Base-by-base conservation (phyloP, 805 yeast genomes). In the Cyberlindnera lachancei region DNA sequence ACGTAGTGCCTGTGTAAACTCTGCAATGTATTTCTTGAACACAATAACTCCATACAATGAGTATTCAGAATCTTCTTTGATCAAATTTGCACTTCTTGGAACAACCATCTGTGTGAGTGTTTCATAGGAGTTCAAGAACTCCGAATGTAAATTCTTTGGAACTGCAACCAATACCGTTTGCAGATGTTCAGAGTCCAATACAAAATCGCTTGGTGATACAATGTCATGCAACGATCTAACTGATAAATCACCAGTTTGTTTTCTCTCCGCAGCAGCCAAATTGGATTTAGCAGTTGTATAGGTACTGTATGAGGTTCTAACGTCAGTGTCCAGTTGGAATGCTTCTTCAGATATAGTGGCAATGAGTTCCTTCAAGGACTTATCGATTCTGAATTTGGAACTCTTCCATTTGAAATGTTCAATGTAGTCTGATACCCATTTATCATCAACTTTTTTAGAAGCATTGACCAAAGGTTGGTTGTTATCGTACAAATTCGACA, bases 171-270 rank as follows among this genome's bases (percentile, higher is more conserved):
- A 66, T n/a, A 85, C 66, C 0, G 96, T 86, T 29, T 78, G 76
- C 53, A 92, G 69, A 57, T 88, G 84, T 41, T 90, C 97, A 6
- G 95, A 82, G 46, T 76, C 74, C 44, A 82, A 64, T 12, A 92
- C 88, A 55, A 92, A 84, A 50, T 92, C 86, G 32, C 76, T 75
- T 9, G 86, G 80, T 32, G 73, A 72, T 31, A 92, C 96, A 35
- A 90, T 71, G 50, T 85, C 92, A 54, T 90, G 96, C 40, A 92
- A 66, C 4, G 96, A 83, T 56, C 84, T 79, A 35, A 90, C 88
- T 4, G 95, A 79, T 44, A 92, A 68, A 56, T 92, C 96, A 37
- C 99, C 99, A 23, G 84, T 80, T 57, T 81, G 82, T 61, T 88
- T 88, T 52, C 96, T 75, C 58, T 90, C 95, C 8, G 94, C 90